Conservation (phyloP, 2,329 filamentous ascomycete species). For the Sporothrix pseudoabietina region DNA sequence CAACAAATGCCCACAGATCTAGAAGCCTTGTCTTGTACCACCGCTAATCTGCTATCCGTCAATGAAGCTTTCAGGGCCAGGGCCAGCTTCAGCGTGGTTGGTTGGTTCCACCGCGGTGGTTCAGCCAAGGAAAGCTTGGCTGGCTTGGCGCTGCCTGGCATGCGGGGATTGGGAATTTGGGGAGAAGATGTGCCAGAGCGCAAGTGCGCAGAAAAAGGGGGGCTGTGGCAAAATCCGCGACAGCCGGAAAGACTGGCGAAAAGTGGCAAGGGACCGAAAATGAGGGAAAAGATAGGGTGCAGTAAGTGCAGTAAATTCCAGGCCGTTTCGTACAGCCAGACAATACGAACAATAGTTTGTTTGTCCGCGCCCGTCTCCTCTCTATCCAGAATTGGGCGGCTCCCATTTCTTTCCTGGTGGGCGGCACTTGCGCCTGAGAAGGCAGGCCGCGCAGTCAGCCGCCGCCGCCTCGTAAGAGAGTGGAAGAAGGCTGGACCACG, state of each 20-base stretch:
- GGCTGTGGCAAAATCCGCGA: not conserved
- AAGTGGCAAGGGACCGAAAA: not conserved
- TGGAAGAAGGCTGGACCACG: not conserved
- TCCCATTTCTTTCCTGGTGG: not conserved
- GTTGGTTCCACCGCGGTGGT: slow-evolving; percentile 30
- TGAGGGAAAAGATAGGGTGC: not conserved
- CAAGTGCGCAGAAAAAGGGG: slow-evolving; percentile 5
- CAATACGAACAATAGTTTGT: not conserved
- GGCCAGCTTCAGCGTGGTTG: slow-evolving; percentile 17
- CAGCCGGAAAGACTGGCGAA: not conserved
- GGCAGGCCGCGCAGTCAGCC: slow-evolving; percentile 16
- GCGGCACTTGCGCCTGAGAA: slow-evolving; percentile 1
- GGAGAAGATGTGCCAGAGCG: slow-evolving; percentile 21
- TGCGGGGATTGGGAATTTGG: slow-evolving; percentile 31
- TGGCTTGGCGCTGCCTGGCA: slow-evolving; percentile 32
- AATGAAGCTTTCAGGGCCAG: slow-evolving; percentile 11
- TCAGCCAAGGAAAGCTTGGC: slow-evolving; percentile 35
- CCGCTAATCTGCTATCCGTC: slow-evolving; percentile 19
- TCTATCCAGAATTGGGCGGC: not conserved
- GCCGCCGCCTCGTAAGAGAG: not conserved
- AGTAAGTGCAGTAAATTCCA: not conserved
- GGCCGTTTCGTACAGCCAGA: not conserved
- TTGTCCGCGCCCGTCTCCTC: not conserved
- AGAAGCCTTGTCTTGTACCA: slow-evolving; percentile 14
- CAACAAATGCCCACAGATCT: not conserved